phyloP scores from a whole-genome alignment of 768 basidiomycete genomes.

The Kwoniella dendrophila region DNA sequence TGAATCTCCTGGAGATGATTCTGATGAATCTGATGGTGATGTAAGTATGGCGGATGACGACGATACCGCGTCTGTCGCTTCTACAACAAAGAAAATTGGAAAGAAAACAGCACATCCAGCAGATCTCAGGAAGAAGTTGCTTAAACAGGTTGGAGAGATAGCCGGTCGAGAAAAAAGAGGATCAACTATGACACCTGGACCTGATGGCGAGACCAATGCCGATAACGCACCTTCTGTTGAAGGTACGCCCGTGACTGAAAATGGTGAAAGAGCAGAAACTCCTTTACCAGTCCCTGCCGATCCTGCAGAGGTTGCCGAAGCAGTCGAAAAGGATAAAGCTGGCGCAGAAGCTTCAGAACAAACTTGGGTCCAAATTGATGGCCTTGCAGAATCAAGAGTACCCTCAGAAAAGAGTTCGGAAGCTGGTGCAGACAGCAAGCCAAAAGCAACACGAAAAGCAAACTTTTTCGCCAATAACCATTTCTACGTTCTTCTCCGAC shows the following conservation, averaged over 20 bases:
- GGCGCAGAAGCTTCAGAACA: slow-evolving; percentile 52
- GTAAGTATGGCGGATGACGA: slow-evolving; percentile 53
- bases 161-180: slow-evolving; percentile 47
- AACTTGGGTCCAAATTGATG: slow-evolving; percentile 56
- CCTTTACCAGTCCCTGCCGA: slow-evolving; percentile 49
- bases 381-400: slow-evolving; percentile 28
- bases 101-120: slow-evolving; percentile 59
- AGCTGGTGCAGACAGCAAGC: slow-evolving; percentile 16
- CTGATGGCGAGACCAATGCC: slow-evolving; percentile 18
- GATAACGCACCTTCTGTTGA: slow-evolving; percentile 45
- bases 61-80: slow-evolving; percentile 27
- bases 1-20: slow-evolving; percentile 63
- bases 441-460: slow-evolving; percentile 38
- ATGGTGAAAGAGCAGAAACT: slow-evolving; percentile 44
- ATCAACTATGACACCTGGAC: slow-evolving; percentile 41
- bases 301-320: slow-evolving; percentile 47
- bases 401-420: slow-evolving; percentile 30
- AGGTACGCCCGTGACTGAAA: slow-evolving; percentile 42
- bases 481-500: slow-evolving; percentile 83
- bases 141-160: slow-evolving; percentile 72
- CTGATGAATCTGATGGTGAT: slow-evolving; percentile 66
- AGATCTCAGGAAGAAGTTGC: slow-evolving; percentile 77
- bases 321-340: slow-evolving; percentile 50
- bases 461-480: slow-evolving; percentile 87
- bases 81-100: slow-evolving; percentile 23